A percentile compares a stretch with the other conserved stretches of the same genome.
These are phyloP conservation scores for Pythium scleroteichum DNA, from an alignment of 352 stramenopile species.

Conservation along the genomic window DNA sequence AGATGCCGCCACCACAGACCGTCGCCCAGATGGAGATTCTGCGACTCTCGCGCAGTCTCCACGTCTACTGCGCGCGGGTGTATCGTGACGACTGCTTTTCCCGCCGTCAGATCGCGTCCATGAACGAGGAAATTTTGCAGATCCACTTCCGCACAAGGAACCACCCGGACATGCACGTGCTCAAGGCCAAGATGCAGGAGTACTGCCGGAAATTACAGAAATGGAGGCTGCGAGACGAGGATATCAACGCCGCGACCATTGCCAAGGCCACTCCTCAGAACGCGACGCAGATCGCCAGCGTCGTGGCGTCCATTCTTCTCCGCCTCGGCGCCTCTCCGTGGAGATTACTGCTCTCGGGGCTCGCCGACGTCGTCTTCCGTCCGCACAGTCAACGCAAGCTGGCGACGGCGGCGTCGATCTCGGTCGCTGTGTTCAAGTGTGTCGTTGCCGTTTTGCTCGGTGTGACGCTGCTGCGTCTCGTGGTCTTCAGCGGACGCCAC, in stretches of 20 bases:
- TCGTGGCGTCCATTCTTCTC: constrained; percentile 41
- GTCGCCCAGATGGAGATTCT: constrained; percentile 70
- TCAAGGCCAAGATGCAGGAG: constrained; percentile 65
- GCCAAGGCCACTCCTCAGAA: constrained; percentile 45
- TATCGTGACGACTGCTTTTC: constrained; percentile 73
- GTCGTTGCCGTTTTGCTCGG: constrained; percentile 38
- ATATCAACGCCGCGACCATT: constrained; percentile 62
- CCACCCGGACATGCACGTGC: constrained; percentile 65
- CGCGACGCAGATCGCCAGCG: constrained; percentile 46
- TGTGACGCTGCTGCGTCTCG: constrained; percentile 35
- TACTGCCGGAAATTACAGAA: constrained; percentile 62
- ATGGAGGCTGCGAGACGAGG: constrained; percentile 67
- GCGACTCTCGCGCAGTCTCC: constrained; percentile 60
- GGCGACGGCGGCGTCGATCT: constrained; percentile 31
- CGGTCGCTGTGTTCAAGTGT: constrained; percentile 38
- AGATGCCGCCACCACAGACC: constrained; percentile 54
- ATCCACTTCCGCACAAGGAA: constrained; percentile 75
- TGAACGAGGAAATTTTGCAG: constrained; percentile 82
- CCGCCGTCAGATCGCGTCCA: constrained; percentile 65
- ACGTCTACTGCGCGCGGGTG: constrained; percentile 71
- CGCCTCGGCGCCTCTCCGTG: constrained; percentile 44
- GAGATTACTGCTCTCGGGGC: constrained; percentile 46
- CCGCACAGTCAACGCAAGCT: constrained; percentile 27
- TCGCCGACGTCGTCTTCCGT: constrained; percentile 59
- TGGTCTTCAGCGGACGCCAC: constrained; percentile 35